Evolutionary conservation across 768 basidiomycete species (phyloP).

Genomic region (Rhizopogon rudus): DNA sequence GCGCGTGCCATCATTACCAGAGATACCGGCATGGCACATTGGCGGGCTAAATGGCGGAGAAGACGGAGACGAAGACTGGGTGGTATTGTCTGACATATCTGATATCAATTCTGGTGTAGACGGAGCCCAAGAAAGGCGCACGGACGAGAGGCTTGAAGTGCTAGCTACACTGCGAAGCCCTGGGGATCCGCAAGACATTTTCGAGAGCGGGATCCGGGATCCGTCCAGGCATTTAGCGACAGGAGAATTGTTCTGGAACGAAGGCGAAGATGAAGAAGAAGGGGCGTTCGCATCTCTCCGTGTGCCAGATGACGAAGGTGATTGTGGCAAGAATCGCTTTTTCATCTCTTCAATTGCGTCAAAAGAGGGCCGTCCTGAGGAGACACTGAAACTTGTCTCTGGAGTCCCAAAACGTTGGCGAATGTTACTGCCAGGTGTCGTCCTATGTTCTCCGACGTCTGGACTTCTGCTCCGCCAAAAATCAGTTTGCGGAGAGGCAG

Average conservation of each 20-base stretch:
- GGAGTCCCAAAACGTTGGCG: conserved; percentile 9
- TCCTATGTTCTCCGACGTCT: conserved; percentile 9
- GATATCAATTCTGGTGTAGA: conserved; percentile 56
- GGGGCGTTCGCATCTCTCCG: conserved; percentile 8
- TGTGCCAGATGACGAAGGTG: conserved; percentile 18
- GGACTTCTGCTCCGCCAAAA: conserved; percentile 1
- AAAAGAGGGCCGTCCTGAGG: conserved; percentile 27
- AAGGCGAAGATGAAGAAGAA: conserved; percentile 10
- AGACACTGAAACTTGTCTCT: conserved; percentile 8
- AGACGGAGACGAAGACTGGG: conserved; percentile 49
- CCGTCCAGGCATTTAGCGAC: conserved; percentile 11
- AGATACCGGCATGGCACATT: conserved; percentile 7
- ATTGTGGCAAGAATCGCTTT: conserved; percentile 41
- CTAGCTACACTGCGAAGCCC: conserved; percentile 21
- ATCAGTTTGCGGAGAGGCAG: background rate
- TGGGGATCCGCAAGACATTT: conserved; percentile 19
- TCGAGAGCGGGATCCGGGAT: conserved; percentile 26
- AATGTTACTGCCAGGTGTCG: conserved; percentile 6
- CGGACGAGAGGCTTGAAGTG: conserved; percentile 22
- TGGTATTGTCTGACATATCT: conserved; percentile 56
- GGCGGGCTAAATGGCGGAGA: conserved; percentile 42
- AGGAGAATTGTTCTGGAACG: conserved; percentile 18
- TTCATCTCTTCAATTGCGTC: conserved; percentile 65
- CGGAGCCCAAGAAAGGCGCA: conserved; percentile 31
- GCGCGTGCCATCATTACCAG: conserved; percentile 3